Conservation (phyloP, 2,329 filamentous ascomycete species). For the Emericellopsis atlantica region DNA sequence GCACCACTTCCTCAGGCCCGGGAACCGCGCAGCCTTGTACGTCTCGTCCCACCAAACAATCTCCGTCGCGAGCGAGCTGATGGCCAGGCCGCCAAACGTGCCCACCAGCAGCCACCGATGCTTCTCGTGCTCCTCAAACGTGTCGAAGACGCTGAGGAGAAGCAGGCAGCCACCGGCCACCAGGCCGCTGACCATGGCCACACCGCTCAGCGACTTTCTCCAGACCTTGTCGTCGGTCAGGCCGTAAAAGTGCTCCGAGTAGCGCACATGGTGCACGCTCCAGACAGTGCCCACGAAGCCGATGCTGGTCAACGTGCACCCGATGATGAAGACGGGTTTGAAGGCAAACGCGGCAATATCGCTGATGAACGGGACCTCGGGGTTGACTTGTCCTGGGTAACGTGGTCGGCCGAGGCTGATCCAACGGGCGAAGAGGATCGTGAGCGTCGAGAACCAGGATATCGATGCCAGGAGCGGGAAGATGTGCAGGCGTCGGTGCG, state of each 20-base stretch:
- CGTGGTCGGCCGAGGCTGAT: slow-evolving; percentile 2
- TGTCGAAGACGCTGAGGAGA: slow-evolving; percentile 4
- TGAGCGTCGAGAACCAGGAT: slow-evolving; percentile 3
- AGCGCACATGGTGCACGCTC: slow-evolving; percentile 4
- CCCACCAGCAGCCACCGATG: slow-evolving; percentile 2
- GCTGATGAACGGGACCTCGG: slow-evolving; percentile 3
- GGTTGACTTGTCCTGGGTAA: slow-evolving; percentile 3
- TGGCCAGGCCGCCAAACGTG: slow-evolving; percentile 3
- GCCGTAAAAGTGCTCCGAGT: slow-evolving; percentile 2
- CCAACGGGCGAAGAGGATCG: slow-evolving; percentile 2
- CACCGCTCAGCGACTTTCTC: slow-evolving; percentile 3
- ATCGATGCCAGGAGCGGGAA: slow-evolving; percentile 3
- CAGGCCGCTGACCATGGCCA: slow-evolving; percentile 3
- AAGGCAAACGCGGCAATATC: slow-evolving; percentile 4
- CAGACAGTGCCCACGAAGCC: slow-evolving; percentile 4
- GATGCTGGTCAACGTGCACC: slow-evolving; percentile 2
- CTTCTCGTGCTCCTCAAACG: slow-evolving; percentile 4
- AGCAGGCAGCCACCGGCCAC: slow-evolving; percentile 1
- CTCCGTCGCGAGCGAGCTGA: slow-evolving; percentile 2
- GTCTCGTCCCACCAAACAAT: slow-evolving; percentile 5
- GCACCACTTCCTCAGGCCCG: slow-evolving; percentile 4
- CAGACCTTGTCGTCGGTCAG: slow-evolving; percentile 2
- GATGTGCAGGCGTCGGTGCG: slow-evolving; percentile 2
- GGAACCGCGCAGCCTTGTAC: slow-evolving; percentile 3
- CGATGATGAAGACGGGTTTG: slow-evolving; percentile 4